Conservation (phyloP, 179 eudicot species). For the Gypsophila paniculata region DNA sequence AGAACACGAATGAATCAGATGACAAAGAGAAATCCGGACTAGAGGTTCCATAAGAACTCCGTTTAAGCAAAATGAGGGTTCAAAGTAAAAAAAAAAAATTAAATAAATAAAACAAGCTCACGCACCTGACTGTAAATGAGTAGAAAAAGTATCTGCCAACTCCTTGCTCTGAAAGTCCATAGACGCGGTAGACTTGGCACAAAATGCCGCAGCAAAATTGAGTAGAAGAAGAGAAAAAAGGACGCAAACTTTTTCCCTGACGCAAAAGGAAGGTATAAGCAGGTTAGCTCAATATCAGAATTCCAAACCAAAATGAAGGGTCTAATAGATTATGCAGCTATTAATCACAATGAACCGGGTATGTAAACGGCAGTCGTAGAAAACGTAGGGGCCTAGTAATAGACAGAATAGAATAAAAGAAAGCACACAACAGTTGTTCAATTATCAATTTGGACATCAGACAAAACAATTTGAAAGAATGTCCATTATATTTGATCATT, state of each 20-base stretch:
- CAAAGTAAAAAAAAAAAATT: neutral
- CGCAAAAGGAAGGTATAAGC: slow-evolving; percentile 7
- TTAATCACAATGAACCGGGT: neutral
- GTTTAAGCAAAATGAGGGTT: neutral
- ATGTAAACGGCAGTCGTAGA: neutral
- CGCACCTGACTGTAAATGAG: slow-evolving; percentile 47
- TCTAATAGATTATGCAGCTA: neutral
- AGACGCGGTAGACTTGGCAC: slow-evolving; percentile 24
- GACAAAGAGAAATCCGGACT: neutral
- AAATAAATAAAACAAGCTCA: neutral
- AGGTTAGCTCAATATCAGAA: slow-evolving; percentile 9
- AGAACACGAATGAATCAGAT: slow-evolving; percentile 1
- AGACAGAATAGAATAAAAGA: neutral
- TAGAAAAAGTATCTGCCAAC: slow-evolving; percentile 33
- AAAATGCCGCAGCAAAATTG: slow-evolving; percentile 29
- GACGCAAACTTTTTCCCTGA: slow-evolving; percentile 74
- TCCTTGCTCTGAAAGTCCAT: slow-evolving; percentile 20
- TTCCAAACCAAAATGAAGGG: neutral
- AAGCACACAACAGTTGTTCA: neutral
- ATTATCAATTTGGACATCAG: neutral
- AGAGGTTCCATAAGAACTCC: neutral
- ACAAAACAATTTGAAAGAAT: neutral
- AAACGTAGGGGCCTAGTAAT: neutral
- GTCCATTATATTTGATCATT: too few species aligned
- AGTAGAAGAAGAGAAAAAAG: slow-evolving; percentile 59